phyloP scores from a whole-genome alignment of 164 flowering plant genomes.

The Malania oleifera region DNA sequence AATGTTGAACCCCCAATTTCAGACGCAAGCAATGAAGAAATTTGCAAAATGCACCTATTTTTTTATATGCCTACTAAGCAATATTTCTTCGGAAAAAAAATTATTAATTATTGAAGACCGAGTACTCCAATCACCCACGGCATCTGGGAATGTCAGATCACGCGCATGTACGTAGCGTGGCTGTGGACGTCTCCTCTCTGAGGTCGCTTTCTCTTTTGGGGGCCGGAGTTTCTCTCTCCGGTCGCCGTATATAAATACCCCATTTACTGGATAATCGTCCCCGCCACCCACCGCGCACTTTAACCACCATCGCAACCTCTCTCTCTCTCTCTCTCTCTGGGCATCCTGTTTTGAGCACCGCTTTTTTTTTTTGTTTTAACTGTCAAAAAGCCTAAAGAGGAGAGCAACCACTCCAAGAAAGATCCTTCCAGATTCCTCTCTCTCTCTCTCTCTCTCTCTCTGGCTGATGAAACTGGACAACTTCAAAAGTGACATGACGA shows the following conservation, averaged over 20 bases:
- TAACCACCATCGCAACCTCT: constrained; percentile 9
- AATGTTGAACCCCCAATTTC: too few relatives aligned
- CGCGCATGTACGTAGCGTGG: too few relatives aligned
- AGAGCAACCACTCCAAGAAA: neutral
- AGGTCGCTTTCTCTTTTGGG: neutral
- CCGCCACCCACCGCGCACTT: constrained; percentile 10
- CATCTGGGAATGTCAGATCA: too few relatives aligned
- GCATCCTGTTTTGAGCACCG: neutral
- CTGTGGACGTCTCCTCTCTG: too few relatives aligned
- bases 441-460: neutral
- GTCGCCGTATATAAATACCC: neutral
- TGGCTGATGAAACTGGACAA: constrained; percentile 13
- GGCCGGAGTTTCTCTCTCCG: neutral
- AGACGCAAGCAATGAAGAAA: too few relatives aligned
- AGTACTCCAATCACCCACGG: too few relatives aligned
- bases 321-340: neutral
- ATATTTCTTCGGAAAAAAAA: too few relatives aligned
- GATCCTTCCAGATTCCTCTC: constrained; percentile 4
- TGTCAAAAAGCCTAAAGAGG: constrained; percentile 6
- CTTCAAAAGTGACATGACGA: constrained; percentile 21
- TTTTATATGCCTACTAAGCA: too few relatives aligned
- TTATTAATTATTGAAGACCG: too few relatives aligned
- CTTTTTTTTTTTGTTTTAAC: neutral
- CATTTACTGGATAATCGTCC: too few relatives aligned
- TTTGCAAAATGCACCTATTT: too few relatives aligned